Evolutionary conservation across 805 yeast species (phyloP).

Genomic region (Cyberlindnera mycetangii): DNA sequence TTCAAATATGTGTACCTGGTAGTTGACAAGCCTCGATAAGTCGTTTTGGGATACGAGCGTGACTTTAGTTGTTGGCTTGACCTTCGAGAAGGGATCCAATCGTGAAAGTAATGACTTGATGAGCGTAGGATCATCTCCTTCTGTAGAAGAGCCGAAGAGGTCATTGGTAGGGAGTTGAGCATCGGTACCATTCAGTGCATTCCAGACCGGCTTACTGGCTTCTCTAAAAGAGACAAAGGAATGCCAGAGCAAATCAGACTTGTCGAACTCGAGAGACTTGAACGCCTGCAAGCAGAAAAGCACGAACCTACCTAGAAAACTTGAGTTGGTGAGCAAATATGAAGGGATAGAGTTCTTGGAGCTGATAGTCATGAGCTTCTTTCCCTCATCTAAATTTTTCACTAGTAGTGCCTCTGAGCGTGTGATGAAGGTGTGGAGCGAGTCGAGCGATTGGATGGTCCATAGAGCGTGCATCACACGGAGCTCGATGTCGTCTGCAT

Average conservation of each 20-base stretch:
- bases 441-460: constrained; percentile 47
- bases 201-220: constrained; percentile 26
- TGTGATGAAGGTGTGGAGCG: constrained; percentile 38
- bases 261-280: constrained; percentile 46
- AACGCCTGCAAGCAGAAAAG: constrained; percentile 37
- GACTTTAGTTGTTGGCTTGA: constrained; percentile 17
- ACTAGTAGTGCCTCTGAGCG: constrained; percentile 33
- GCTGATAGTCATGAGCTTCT: constrained; percentile 20
- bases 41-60: constrained; percentile 49
- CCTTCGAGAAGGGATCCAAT: constrained; percentile 4
- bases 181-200: constrained; percentile 23
- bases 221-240: constrained; percentile 37
- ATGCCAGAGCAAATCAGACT: constrained; percentile 40
- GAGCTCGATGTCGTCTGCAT: constrained; percentile 31
- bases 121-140: constrained; percentile 22
- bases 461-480: constrained; percentile 40
- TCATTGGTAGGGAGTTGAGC: constrained; percentile 8
- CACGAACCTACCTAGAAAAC: constrained; percentile 48
- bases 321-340: constrained; percentile 33
- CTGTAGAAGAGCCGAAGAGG: constrained; percentile 20
- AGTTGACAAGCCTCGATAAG: constrained; percentile 45
- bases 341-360: constrained; percentile 16
- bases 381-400: constrained; percentile 35
- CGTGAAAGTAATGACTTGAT: constrained; percentile 13
- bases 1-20: constrained; percentile 53